A percentile compares a stretch with the other conserved stretches of the same genome.
phyloP scores from a whole-genome alignment of 2,329 filamentous ascomycete species.

The Dactylellina drechsleri region DNA sequence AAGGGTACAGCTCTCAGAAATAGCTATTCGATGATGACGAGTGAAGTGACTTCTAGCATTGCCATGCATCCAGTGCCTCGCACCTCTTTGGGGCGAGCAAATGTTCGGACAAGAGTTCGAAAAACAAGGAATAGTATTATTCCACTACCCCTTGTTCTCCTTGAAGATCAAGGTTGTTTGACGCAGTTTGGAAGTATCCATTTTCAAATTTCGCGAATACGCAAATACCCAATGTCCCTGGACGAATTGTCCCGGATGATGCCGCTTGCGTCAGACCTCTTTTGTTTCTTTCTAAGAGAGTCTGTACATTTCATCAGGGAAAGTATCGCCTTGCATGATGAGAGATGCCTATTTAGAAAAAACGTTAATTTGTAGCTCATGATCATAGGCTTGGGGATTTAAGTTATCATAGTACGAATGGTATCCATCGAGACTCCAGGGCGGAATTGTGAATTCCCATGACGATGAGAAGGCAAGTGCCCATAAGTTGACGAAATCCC shows the following conservation, averaged over 20 bases:
- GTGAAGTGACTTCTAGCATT: constrained; percentile 10
- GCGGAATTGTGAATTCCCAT: constrained; percentile 44
- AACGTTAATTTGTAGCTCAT: constrained; percentile 43
- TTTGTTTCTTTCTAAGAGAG: constrained; percentile 14
- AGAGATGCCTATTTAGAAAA: not conserved
- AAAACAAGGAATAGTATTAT: not conserved
- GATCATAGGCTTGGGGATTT: not conserved
- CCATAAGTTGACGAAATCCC: not conserved
- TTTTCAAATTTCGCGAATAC: no score
- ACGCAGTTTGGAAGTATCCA: no score
- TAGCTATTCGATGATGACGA: constrained; percentile 34
- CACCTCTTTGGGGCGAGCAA: constrained; percentile 15
- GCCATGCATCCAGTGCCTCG: constrained; percentile 21
- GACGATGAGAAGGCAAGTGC: not conserved
- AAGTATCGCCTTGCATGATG: not conserved
- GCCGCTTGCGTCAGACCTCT: constrained; percentile 43
- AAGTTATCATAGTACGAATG: constrained; percentile 4
- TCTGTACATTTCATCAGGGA: constrained; percentile 24
- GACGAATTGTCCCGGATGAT: no score
- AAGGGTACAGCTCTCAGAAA: constrained; percentile 14
- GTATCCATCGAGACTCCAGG: constrained; percentile 19
- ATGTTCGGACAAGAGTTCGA: constrained; percentile 12
- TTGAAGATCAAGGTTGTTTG: not conserved
- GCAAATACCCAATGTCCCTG: no score
- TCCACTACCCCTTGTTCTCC: not conserved